These are phyloP conservation scores for Agaricales sp. DNA, from an alignment of 1,284 basidiomycete genomes.

Conservation along the genomic window DNA sequence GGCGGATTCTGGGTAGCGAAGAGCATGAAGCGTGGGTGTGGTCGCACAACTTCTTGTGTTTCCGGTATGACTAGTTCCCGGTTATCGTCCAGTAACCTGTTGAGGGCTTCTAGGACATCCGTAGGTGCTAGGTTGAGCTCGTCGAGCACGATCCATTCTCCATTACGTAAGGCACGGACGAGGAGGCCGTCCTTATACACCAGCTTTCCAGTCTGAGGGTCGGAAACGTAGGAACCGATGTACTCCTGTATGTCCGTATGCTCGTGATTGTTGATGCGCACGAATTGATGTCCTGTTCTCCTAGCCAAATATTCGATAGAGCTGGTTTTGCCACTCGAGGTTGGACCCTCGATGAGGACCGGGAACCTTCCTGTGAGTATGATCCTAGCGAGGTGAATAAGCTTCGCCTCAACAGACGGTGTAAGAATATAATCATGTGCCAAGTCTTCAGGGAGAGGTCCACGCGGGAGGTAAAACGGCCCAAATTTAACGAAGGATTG, in stretches of 20 bases:
- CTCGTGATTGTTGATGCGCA: conserved; percentile 99
- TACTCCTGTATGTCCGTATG: conserved; percentile 99
- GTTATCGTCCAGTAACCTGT: conserved; percentile 95
- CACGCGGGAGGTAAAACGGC: conserved; percentile 84
- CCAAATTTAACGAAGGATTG: conserved; percentile 79
- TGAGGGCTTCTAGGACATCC: conserved; percentile 95
- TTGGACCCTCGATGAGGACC: conserved; percentile 96
- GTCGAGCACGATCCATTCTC: conserved; percentile 98
- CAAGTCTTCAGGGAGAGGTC: conserved; percentile 53
- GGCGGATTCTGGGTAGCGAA: conserved; percentile 99
- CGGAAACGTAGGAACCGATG: conserved; percentile 93
- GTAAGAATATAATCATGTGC: conserved; percentile 88
- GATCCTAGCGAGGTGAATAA: conserved; percentile 88
- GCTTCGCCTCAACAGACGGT: conserved; percentile 91
- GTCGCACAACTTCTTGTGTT: conserved; percentile 89
- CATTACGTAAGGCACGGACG: conserved; percentile 84
- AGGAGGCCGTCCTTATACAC: conserved; percentile 92
- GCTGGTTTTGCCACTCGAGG: conserved; percentile 96
- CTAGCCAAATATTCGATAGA: conserved; percentile 94
- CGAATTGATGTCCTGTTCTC: conserved; percentile 90
- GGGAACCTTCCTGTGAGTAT: conserved; percentile 87
- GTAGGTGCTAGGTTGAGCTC: conserved; percentile 97
- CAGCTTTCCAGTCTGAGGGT: conserved; percentile 85
- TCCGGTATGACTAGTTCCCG: conserved; percentile 94
- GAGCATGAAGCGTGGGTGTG: conserved; percentile 95